phyloP scores from a whole-genome alignment of 495 filamentous ascomycete genomes.

The Penicilliopsis zonata region DNA sequence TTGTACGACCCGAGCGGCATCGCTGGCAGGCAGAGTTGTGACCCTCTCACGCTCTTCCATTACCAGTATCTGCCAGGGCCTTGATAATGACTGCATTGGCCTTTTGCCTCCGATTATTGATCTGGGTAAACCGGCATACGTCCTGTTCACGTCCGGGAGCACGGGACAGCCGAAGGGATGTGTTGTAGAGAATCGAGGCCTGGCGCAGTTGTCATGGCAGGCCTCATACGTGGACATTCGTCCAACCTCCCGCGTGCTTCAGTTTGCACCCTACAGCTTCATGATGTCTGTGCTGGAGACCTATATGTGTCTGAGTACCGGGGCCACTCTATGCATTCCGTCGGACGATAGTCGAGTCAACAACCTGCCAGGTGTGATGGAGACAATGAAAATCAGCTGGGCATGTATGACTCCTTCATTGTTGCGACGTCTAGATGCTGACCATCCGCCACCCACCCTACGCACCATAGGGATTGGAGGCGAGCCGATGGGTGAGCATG shows the following conservation, averaged over 20 bases:
- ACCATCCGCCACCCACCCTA: constrained; percentile 8
- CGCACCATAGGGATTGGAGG: constrained; percentile 12
- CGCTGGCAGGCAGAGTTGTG: constrained; percentile 1
- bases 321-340: constrained; percentile 45
- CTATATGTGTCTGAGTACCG: constrained; percentile 41
- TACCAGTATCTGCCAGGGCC: constrained; percentile 2
- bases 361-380: constrained; percentile 15
- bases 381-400: constrained; percentile 12
- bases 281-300: constrained; percentile 40
- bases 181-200: constrained; percentile 13
- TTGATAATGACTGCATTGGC: constrained; percentile 3
- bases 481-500: constrained; percentile 9
- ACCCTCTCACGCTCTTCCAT: constrained; percentile 2
- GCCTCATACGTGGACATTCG: constrained; percentile 10
- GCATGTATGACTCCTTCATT: constrained; percentile 19
- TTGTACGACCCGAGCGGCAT: neutral
- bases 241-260: constrained; percentile 8
- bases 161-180: constrained; percentile 29
- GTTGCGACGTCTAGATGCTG: constrained; percentile 9
- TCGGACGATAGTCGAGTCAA: constrained; percentile 25
- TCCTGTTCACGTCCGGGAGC: constrained; percentile 24
- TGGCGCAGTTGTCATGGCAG: constrained; percentile 5
- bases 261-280: constrained; percentile 22
- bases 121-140: constrained; percentile 5
- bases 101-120: constrained; percentile 14